These are phyloP conservation scores for Cucurbita argyrosperma DNA, from an alignment of 306 rosid genomes.

Conservation along the genomic window DNA sequence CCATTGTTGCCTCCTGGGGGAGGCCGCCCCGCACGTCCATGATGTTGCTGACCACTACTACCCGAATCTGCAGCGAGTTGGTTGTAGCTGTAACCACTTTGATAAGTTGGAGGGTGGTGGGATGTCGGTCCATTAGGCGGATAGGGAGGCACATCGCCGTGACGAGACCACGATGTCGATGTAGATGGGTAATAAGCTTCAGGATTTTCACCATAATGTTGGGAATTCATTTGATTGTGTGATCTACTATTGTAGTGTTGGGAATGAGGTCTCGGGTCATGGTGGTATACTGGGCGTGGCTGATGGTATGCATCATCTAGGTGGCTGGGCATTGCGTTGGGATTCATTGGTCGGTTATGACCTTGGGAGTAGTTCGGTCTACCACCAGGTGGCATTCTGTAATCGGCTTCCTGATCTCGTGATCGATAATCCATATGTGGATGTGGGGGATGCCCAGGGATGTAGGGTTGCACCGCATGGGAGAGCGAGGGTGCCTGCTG, in stretches of 20 bases:
- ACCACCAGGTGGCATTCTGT: neutral
- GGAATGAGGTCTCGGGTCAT: conserved; percentile 7
- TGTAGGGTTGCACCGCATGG: neutral
- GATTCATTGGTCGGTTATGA: conserved; percentile 16
- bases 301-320: neutral
- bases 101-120: conserved; percentile 11
- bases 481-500: neutral
- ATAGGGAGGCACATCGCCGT: conserved; percentile 21
- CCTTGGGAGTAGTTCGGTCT: conserved; percentile 2
- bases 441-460: neutral
- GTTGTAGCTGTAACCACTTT: conserved; percentile 18
- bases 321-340: neutral
- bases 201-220: conserved; percentile 16
- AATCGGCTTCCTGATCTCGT: neutral
- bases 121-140: conserved; percentile 8
- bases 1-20: conserved; percentile 6
- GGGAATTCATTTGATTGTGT: conserved; percentile 12
- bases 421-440: neutral
- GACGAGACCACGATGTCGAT: conserved; percentile 20
- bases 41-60: conserved; percentile 7
- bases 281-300: conserved; percentile 7
- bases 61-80: conserved; percentile 18
- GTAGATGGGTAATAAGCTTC: conserved; percentile 13
- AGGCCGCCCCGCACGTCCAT: neutral
- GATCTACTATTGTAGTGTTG: conserved; percentile 22